These are phyloP conservation scores for Fusarium sp. DNA, from an alignment of 2,329 filamentous ascomycete genomes.

Conservation along the genomic window DNA sequence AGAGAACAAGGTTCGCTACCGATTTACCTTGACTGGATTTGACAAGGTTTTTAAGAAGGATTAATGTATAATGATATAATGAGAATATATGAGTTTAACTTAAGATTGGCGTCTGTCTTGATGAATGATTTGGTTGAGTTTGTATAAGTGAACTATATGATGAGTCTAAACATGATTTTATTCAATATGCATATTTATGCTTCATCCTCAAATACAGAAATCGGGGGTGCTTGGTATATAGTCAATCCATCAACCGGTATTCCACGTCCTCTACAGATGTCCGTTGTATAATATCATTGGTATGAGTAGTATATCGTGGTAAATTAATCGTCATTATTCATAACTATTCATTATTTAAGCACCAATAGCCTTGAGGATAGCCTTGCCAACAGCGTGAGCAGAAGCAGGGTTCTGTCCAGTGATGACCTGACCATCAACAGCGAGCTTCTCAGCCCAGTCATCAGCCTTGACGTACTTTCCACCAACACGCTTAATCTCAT, in stretches of 20 bases:
- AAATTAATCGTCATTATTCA: conserved; percentile 6
- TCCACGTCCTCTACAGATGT: too few relatives aligned
- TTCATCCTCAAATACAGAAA: too few relatives aligned
- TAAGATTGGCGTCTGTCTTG: background rate
- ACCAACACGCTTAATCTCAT: conserved; percentile 63
- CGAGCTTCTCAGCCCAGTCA: conserved; percentile 62
- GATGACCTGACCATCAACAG: conserved; percentile 65
- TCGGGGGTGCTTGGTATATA: too few relatives aligned
- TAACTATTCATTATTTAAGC: conserved; percentile 18
- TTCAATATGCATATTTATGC: too few relatives aligned
- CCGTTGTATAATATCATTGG: too few relatives aligned
- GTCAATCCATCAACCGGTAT: too few relatives aligned
- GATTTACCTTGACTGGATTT: conserved; percentile 76
- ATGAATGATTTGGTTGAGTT: too few relatives aligned
- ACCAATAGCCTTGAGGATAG: conserved; percentile 61
- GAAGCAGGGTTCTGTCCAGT: conserved; percentile 70
- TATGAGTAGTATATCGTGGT: background rate
- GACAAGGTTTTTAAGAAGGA: conserved; percentile 69
- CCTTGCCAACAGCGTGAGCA: conserved; percentile 64
- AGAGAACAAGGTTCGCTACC: conserved; percentile 77
- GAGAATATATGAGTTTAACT: background rate
- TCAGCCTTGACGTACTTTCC: conserved; percentile 69
- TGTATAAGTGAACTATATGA: too few relatives aligned
- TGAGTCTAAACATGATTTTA: too few relatives aligned
- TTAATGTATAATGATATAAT: conserved; percentile 1